These are phyloP conservation scores for Xerocomellus amylosporus DNA, from an alignment of 768 basidiomycete genomes.

Conservation along the genomic window DNA sequence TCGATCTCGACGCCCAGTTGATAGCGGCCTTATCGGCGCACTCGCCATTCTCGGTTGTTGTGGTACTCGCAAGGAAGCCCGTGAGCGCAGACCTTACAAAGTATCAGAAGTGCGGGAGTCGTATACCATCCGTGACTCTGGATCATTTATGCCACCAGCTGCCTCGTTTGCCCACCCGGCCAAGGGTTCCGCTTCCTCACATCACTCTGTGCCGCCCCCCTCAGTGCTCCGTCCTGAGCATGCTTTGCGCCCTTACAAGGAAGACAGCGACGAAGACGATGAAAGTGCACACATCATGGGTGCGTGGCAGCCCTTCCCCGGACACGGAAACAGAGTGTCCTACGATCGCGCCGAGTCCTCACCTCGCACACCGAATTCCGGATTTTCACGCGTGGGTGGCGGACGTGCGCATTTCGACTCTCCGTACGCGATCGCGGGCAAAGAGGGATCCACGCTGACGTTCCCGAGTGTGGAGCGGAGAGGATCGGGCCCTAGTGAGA, in stretches of 20 bases:
- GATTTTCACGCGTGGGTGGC: conserved; percentile 85
- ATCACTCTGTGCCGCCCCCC: conserved; percentile 53
- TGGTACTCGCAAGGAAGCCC: conserved; percentile 45
- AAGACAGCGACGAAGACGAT: conserved; percentile 74
- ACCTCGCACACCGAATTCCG: conserved; percentile 43
- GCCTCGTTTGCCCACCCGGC: conserved; percentile 29
- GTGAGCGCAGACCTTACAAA: conserved; percentile 24
- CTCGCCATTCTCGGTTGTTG: conserved; percentile 69
- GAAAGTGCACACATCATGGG: conserved; percentile 83
- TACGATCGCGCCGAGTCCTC: conserved; percentile 27
- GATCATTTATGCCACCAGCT: conserved; percentile 49
- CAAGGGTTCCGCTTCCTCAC: conserved; percentile 33
- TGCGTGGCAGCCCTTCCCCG: conserved; percentile 82
- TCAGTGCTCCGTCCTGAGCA: conserved; percentile 80
- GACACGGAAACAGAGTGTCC: conserved; percentile 29
- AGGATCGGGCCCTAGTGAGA: conserved; percentile 25
- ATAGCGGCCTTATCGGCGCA: conserved; percentile 86
- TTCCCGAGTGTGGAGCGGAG: conserved; percentile 61
- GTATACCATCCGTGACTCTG: conserved; percentile 37
- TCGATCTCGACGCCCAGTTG: conserved; percentile 71
- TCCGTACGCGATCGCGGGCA: conserved; percentile 71
- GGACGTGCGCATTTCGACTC: conserved; percentile 82
- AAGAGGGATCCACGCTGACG: conserved; percentile 55
- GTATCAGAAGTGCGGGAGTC: conserved; percentile 29
- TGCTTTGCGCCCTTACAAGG: conserved; percentile 68